Conservation (phyloP, 352 stramenopile species). For the Phytophthora hybrid region DNA sequence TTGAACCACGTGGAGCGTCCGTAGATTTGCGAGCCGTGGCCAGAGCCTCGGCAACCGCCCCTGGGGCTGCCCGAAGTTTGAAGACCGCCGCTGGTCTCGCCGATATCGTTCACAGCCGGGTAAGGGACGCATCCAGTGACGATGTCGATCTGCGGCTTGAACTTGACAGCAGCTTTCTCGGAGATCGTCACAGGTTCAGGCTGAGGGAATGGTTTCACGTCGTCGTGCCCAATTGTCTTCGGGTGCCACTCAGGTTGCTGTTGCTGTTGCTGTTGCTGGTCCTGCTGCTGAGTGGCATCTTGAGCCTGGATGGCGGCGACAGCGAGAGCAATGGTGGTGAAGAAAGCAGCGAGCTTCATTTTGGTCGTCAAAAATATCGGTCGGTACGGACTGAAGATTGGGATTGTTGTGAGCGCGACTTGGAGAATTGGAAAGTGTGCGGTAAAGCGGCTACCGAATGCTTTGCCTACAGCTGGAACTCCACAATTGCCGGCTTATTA, state of each 20-base stretch:
- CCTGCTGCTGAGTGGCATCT: constrained; percentile 9
- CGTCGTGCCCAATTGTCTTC: background rate
- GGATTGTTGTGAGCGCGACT: background rate
- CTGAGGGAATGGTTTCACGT: constrained; percentile 9
- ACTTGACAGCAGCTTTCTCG: background rate
- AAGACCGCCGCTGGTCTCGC: constrained; percentile 15
- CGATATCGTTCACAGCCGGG: constrained; percentile 16
- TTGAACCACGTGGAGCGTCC: constrained; percentile 30
- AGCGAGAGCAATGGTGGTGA: background rate
- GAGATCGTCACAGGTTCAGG: constrained; percentile 11
- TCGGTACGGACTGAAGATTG: background rate
- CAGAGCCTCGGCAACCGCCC: constrained; percentile 27
- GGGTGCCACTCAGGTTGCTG: background rate
- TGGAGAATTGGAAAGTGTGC: background rate
- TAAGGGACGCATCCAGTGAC: constrained; percentile 9
- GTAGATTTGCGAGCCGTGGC: constrained; percentile 32
- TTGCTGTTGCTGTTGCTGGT: background rate
- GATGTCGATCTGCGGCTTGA: constrained; percentile 7
- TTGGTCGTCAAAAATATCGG: background rate
- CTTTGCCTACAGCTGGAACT: too few relatives aligned
- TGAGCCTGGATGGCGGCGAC: constrained; percentile 1
- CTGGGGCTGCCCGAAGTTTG: constrained; percentile 10
- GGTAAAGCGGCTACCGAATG: too few relatives aligned
- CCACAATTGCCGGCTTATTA: too few relatives aligned
- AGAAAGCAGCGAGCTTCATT: background rate